Evolutionary conservation across 2,329 filamentous ascomycete genomes (phyloP), one percentile per base, ranked within the genome.

Genomic region (Pseudogymnoascus sp.): DNA sequence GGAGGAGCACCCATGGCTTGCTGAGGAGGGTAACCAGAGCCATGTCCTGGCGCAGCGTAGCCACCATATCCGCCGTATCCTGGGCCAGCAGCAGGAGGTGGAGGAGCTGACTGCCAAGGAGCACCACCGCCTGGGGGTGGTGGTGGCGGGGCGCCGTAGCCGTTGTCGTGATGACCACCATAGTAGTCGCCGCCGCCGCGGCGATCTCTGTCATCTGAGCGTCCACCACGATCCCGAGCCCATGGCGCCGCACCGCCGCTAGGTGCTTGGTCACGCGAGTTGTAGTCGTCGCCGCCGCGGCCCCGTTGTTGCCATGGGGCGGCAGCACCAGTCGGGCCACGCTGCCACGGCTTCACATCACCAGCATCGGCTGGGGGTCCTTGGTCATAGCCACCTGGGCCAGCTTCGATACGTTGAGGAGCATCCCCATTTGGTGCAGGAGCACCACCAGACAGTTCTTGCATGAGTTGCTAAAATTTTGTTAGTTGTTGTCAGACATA

Each of bases 341-440:
- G 86, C 73, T 96, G 89, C 92, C 92, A 97, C 59, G 92, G 92
- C 75, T 90, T 93, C 68, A 84, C 80, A 68, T 88, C 86, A 63
- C 76, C 78, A 33, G 58, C 18, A 39, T 73, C 68, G n/a, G 66
- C 69, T 63, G 73, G 70, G 59, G 74, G 62, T 71, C 74, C 64
- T 74, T 85, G 75, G 60, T 83, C 82, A 66, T 82, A 84, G 36
- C 79, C 80, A 61, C 84, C 85, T 62, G 90, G 89, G 10, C 89
- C 90, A 65, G 88, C 90, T 77, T 96, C 94, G 71, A 99, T 96
- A 66, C 89, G 90, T 67, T 87, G 87, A 68, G 87, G 88, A 37
- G 88, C 77, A 52, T 82, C 79, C 55, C 78, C 83, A 61, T 79
- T 82, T 62, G 78, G 78, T 60, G 78, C 76, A 61, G 86, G 77